These are phyloP conservation scores for Cutaneotrichosporon sp. DNA, from an alignment of 1,284 basidiomycete genomes.

Conservation along the genomic window DNA sequence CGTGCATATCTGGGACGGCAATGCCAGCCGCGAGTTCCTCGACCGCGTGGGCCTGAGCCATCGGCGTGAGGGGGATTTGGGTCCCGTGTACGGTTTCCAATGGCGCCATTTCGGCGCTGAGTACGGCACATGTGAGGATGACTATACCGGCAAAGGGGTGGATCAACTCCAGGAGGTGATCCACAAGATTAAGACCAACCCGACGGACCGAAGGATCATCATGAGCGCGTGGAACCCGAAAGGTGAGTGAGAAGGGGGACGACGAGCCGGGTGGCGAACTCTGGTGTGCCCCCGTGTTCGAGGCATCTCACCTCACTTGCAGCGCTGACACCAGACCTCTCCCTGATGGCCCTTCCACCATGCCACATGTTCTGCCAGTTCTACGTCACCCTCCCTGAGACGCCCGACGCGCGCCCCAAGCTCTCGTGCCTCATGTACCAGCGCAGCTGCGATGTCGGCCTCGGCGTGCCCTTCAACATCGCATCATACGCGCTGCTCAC, in stretches of 20 bases:
- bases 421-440: constrained; percentile 97
- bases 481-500: constrained; percentile 94
- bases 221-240: constrained; percentile 96
- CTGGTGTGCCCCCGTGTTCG: no score
- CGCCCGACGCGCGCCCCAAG: constrained; percentile 55
- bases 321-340: constrained; percentile 62
- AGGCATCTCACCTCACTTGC: not conserved
- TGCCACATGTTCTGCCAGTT: constrained; percentile 99
- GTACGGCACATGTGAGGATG: constrained; percentile 73
- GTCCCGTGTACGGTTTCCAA: constrained; percentile 97
- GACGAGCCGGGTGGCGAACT: no score
- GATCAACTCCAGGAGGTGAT: constrained; percentile 89
- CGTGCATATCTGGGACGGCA: constrained; percentile 97
- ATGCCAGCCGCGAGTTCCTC: constrained; percentile 82
- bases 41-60: constrained; percentile 76
- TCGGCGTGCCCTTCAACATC: constrained; percentile 98
- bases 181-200: constrained; percentile 84
- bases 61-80: constrained; percentile 85
- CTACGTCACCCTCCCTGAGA: constrained; percentile 76
- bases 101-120: constrained; percentile 96
- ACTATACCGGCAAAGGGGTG: constrained; percentile 84
- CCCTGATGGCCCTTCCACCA: constrained; percentile 90
- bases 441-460: constrained; percentile 91
- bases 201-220: constrained; percentile 93
- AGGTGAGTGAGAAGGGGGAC: constrained; percentile 65